Evolutionary conservation across 495 filamentous ascomycete genomes (phyloP).

Genomic region (Lophium mytilinum): DNA sequence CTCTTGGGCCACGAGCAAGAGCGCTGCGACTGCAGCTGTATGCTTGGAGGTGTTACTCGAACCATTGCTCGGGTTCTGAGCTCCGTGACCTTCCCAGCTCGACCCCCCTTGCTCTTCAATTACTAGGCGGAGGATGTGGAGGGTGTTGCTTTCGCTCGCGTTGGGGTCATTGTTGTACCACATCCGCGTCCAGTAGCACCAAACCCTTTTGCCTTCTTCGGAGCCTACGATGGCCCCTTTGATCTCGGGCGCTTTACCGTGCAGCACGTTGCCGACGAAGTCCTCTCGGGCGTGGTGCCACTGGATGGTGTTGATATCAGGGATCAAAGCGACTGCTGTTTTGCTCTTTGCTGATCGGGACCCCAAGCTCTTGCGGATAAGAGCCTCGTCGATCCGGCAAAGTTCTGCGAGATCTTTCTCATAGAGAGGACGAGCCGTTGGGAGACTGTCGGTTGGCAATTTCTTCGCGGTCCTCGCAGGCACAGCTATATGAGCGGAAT

Average conservation of each 20-base stretch:
- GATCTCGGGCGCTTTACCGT: conserved; percentile 44
- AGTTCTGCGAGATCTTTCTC: conserved; percentile 47
- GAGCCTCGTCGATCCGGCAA: conserved; percentile 48
- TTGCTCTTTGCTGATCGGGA: conserved; percentile 23
- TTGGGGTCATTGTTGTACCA: conserved; percentile 45
- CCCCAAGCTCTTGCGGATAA: conserved; percentile 37
- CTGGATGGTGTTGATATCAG: conserved; percentile 60
- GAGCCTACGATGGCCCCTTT: conserved; percentile 61
- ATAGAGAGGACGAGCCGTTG: conserved; percentile 35
- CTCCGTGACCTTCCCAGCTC: conserved; percentile 12
- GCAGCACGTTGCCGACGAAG: conserved; percentile 57
- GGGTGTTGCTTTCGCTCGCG: conserved; percentile 50
- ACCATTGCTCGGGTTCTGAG: neutral
- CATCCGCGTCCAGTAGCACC: conserved; percentile 74
- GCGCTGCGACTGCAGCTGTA: conserved; percentile 38
- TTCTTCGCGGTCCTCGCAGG: conserved; percentile 34
- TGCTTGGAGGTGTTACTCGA: neutral
- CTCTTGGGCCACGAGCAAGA: conserved; percentile 46
- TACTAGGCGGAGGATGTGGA: conserved; percentile 73
- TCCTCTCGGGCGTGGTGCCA: conserved; percentile 90
- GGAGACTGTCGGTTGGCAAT: conserved; percentile 29
- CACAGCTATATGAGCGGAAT: conserved; percentile 62
- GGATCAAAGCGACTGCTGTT: conserved; percentile 58
- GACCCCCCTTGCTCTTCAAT: conserved; percentile 48
- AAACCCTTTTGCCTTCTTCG: conserved; percentile 48